Base-by-base conservation (phyloP, 106 monocot species). In the Phalaenopsis aphrodite region DNA sequence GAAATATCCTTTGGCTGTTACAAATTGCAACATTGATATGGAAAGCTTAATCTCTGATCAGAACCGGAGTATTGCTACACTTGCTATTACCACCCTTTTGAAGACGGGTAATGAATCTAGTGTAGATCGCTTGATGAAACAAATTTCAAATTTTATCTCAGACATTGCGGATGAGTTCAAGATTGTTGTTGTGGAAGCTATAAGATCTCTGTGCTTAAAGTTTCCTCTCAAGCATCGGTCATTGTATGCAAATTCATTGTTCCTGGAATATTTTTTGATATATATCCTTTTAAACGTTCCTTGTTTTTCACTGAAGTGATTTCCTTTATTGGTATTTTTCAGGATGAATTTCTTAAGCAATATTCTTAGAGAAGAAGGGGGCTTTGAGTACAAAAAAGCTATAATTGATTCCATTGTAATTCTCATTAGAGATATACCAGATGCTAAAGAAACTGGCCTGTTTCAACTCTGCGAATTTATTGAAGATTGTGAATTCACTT, bases 301-400 rank as follows among this genome's bases (percentile, higher is more conserved):
- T 43, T 16, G 4, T 46, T 36, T 19, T 55, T 73, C 5, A 78
- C 39, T 80, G 42, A 38, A 68, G 8, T 77, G 66, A 61, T 36
- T 65, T 16, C 49, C 8, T 80, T 2, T 81, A 14, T 78, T 73
- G 84, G 16, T 79, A 8, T 66, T 78, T 46, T 78, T 24, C 80
- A 99, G 99, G 91, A 99, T 99, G 95, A 99, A 95, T 80, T 99
- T 99, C 88, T 95, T 99, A 84, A 99, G 95, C 85, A 99, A 90
- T 82, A 99, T 95, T 82, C 91, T 99, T 58, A 87, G 95, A 80
- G 99, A 99, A 86, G 99, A 99, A 88, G 99, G 99, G 3, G 99
- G 99, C 10, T 99, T 99, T 84, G 99, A 99, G 39, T 99, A 95
- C 77, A 99, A 99, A 72, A 99, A 99, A 79, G 93, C 94, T 48